phyloP scores from a whole-genome alignment of 306 rosid genomes.

The Gleditsia sinensis region DNA sequence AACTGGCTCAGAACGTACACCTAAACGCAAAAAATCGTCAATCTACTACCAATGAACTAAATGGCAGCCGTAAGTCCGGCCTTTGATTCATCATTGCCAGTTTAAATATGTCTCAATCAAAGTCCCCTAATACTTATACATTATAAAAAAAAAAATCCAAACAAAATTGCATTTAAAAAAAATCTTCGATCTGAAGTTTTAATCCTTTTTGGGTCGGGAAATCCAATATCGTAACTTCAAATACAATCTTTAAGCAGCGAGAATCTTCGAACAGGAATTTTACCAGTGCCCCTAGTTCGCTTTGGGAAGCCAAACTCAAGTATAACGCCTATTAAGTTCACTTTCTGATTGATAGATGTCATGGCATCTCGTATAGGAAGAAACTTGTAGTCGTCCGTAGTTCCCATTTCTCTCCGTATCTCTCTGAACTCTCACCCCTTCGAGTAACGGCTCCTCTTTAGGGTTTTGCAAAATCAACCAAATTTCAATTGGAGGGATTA shows the following conservation, averaged over 20 bases:
- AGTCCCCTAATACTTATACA: not conserved
- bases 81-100: slow-evolving; percentile 87
- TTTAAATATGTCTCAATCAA: not conserved
- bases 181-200: not conserved
- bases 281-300: slow-evolving; percentile 63
- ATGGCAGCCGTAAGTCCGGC: slow-evolving; percentile 89
- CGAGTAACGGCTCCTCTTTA: not conserved
- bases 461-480: slow-evolving; percentile 33
- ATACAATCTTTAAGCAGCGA: not conserved
- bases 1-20: slow-evolving; percentile 74
- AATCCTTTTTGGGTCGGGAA: not conserved
- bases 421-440: not conserved
- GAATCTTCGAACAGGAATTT: not conserved
- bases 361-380: slow-evolving; percentile 48
- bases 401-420: slow-evolving; percentile 29
- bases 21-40: slow-evolving; percentile 60
- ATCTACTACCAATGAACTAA: slow-evolving; percentile 66
- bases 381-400: slow-evolving; percentile 40
- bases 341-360: slow-evolving; percentile 40
- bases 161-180: not conserved
- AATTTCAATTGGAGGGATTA: not conserved
- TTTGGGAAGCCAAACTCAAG: slow-evolving; percentile 54
- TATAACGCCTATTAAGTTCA: slow-evolving; percentile 49
- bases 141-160: not conserved
- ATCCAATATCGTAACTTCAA: not conserved